Conservation (phyloP, 164 flowering plant genomes). For the Taxillus chinensis region DNA sequence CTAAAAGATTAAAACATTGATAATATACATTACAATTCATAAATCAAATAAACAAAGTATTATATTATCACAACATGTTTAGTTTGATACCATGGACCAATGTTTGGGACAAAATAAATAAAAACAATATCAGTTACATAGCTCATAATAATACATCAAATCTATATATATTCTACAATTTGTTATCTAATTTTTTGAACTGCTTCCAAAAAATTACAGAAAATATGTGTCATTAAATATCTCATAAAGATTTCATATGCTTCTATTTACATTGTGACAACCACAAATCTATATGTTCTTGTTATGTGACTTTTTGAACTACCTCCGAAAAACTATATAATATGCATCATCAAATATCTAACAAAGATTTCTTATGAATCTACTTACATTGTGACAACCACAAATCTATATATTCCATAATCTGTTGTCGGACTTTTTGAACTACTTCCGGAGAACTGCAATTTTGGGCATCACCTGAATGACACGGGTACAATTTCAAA, state of each 20-base stretch:
- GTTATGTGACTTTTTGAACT: conserved; percentile 64
- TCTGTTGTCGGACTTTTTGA: conserved; percentile 58
- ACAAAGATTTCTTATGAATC: conserved; percentile 15
- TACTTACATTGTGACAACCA: conserved; percentile 70
- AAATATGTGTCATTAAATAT: no score
- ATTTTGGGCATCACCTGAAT: conserved; percentile 51
- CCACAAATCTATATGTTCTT: conserved; percentile 74
- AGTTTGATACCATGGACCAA: no score
- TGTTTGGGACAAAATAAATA: no score
- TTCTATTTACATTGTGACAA: conserved; percentile 55
- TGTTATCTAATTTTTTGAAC: conserved; percentile 68
- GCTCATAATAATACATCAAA: conserved; percentile 10
- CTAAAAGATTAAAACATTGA: no score
- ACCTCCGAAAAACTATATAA: no score
- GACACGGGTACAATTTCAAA: no score
- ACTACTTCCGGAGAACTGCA: conserved; percentile 84
- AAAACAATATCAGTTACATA: no score
- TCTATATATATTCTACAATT: conserved; percentile 56
- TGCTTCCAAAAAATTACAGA: conserved; percentile 12
- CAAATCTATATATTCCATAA: conserved; percentile 56
- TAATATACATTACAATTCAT: no score
- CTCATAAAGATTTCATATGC: conserved; percentile 5
- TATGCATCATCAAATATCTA: no score
- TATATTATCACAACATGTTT: no score
- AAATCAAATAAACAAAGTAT: no score